Percentiles rank a stretch among this genome's conserved stretches.
Conservation (phyloP, 805 yeast species). For the Ogataea neopini region DNA sequence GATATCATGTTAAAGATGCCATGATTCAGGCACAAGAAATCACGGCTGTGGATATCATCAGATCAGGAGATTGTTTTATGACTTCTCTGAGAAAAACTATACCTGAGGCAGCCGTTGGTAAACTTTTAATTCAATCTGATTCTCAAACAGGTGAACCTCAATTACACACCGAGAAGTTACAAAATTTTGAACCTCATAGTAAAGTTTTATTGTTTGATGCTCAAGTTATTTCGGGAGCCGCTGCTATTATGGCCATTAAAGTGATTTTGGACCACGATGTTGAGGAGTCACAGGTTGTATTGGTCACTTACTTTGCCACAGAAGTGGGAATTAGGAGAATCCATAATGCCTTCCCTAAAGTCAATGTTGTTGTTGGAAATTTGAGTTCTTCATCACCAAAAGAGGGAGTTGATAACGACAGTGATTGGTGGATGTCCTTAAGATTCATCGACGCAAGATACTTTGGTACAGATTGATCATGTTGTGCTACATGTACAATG, state of each 20-base stretch:
- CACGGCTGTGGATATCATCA: conserved; percentile 74
- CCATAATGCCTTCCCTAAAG: conserved; percentile 68
- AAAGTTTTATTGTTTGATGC: conserved; percentile 78
- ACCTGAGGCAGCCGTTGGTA: conserved; percentile 80
- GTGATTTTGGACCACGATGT: conserved; percentile 83
- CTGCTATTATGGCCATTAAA: conserved; percentile 91
- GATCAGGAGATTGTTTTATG: conserved; percentile 94
- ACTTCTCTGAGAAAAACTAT: conserved; percentile 71
- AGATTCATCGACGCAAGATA: conserved; percentile 76
- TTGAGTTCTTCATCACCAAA: conserved; percentile 42
- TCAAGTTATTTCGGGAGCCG: conserved; percentile 89
- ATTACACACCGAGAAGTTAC: conserved; percentile 78
- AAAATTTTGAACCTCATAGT: conserved; percentile 38
- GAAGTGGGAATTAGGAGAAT: conserved; percentile 77
- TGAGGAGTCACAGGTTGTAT: conserved; percentile 55
- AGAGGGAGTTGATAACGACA: conserved; percentile 35
- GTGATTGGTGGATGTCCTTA: conserved; percentile 60
- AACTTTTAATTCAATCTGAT: conserved; percentile 84
- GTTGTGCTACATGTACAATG: not conserved
- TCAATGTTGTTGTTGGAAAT: conserved; percentile 69
- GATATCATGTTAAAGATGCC: conserved; percentile 29
- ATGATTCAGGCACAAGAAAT: conserved; percentile 45
- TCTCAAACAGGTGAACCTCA: conserved; percentile 92
- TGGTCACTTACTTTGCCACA: conserved; percentile 74
- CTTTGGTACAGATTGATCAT: conserved; percentile 58